Evolutionary conservation across 345 rosid genomes (phyloP).

Genomic region (Turritis glabra): DNA sequence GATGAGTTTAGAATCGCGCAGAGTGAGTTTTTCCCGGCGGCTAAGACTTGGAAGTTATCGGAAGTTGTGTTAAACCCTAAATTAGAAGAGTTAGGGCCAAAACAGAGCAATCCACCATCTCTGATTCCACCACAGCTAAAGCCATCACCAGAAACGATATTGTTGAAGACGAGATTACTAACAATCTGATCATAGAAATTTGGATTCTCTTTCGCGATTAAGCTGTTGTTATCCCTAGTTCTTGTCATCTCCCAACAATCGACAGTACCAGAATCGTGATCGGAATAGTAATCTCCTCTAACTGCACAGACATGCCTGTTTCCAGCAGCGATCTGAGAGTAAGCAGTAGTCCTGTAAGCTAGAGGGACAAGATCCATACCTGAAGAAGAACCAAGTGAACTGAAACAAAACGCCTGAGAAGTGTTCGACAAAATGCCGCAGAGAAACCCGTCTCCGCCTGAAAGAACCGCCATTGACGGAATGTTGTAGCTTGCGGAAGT

Average conservation of each 20-base stretch:
- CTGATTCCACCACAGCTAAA: constrained; percentile 81
- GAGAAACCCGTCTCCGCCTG: constrained; percentile 78
- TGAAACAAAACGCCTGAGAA: constrained; percentile 74
- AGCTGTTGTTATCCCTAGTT: constrained; percentile 43
- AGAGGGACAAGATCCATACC: constrained; percentile 72
- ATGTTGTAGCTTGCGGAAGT: constrained; percentile 37
- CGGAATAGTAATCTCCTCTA: constrained; percentile 80
- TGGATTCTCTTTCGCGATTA: constrained; percentile 42
- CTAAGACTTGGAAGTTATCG: constrained; percentile 46
- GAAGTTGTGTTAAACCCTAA: constrained; percentile 50
- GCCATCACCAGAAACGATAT: constrained; percentile 78
- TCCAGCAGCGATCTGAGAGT: constrained; percentile 84
- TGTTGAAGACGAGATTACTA: constrained; percentile 51
- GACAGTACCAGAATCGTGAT: constrained; percentile 59
- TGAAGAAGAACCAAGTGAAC: constrained; percentile 42
- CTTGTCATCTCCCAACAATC: constrained; percentile 78
- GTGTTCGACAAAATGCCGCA: constrained; percentile 76
- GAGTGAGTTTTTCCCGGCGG: constrained; percentile 55
- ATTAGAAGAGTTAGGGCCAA: constrained; percentile 56
- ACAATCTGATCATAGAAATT: constrained; percentile 50
- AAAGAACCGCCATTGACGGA: constrained; percentile 65
- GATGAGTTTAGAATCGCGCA: constrained; percentile 63
- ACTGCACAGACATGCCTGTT: constrained; percentile 82
- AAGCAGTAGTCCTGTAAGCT: constrained; percentile 51
- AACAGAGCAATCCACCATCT: constrained; percentile 73